Evolutionary conservation across 139 green algal genomes (phyloP).

Genomic region (Helicosporidium sp.): DNA sequence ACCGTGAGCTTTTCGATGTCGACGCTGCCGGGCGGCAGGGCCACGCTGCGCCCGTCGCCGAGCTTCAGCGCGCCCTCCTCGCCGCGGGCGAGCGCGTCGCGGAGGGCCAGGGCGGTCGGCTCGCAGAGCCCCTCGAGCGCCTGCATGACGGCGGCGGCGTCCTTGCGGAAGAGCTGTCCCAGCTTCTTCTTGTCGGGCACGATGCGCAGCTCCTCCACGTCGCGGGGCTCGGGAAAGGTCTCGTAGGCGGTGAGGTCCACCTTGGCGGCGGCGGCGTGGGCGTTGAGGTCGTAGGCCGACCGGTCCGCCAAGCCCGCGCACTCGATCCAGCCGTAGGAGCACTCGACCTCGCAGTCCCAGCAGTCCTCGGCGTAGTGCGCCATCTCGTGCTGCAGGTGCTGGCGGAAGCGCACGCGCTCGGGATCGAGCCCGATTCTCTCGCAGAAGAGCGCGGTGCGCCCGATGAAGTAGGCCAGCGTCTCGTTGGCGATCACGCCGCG

Average conservation of each 20-base stretch:
- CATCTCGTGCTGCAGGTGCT: conserved; percentile 95
- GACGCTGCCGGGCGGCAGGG: conserved; percentile 37
- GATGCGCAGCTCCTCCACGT: conserved; percentile 49
- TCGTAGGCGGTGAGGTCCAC: conserved; percentile 64
- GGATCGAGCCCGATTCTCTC: conserved; percentile 62
- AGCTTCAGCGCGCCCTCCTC: conserved; percentile 12
- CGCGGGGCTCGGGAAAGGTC: conserved; percentile 55
- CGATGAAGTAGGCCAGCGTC: conserved; percentile 98
- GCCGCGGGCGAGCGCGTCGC: conserved; percentile 24
- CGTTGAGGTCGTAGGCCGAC: conserved; percentile 77
- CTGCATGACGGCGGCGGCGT: conserved; percentile 51
- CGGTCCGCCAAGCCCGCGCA: conserved; percentile 91
- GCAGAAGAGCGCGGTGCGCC: conserved; percentile 86
- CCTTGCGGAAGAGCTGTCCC: conserved; percentile 71
- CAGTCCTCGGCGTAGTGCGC: conserved; percentile 80
- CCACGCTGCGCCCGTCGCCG: conserved; percentile 11
- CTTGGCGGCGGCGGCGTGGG: conserved; percentile 54
- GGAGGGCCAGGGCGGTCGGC: conserved; percentile 19
- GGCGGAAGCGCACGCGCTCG: conserved; percentile 71
- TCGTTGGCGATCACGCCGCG: conserved; percentile 88
- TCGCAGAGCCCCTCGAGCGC: conserved; percentile 36
- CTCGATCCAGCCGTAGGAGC: conserved; percentile 92
- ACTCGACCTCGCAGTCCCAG: conserved; percentile 94
- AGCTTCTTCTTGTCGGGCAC: conserved; percentile 68
- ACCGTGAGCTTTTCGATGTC: conserved; percentile 44